phyloP scores from a whole-genome alignment of 78 protist species.

The Salpingoeca rosetta region DNA sequence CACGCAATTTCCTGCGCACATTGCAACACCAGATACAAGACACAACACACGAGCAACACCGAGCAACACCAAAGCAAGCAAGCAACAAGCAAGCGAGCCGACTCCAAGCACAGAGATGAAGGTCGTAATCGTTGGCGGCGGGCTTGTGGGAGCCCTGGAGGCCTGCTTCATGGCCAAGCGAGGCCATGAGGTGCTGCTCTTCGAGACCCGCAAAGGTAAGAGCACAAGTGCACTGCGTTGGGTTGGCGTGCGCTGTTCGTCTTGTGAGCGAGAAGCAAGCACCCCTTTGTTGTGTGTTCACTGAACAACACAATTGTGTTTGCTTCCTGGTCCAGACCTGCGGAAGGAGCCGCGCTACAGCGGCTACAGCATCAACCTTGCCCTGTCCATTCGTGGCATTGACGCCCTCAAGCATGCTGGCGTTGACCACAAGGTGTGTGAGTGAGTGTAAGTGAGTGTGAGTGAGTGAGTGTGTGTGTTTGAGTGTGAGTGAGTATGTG shows the following conservation, averaged over 20 bases:
- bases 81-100: too few species aligned
- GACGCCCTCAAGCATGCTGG: slow-evolving; percentile 30
- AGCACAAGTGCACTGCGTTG: background rate
- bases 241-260: background rate
- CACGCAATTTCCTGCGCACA: too few species aligned
- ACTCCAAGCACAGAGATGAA: background rate
- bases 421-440: slow-evolving; percentile 12
- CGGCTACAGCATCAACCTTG: slow-evolving; percentile 46
- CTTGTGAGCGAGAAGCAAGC: background rate
- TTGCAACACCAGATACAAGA: too few species aligned
- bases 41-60: too few species aligned
- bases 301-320: background rate
- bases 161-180: background rate
- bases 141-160: slow-evolving; percentile 13
- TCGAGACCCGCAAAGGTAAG: slow-evolving; percentile 1
- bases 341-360: background rate
- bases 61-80: too few species aligned
- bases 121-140: slow-evolving; percentile 14
- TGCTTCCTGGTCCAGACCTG: slow-evolving; percentile 5
- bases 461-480: background rate
- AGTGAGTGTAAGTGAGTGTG: background rate
- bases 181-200: slow-evolving; percentile 12
- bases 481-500: background rate
- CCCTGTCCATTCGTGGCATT: slow-evolving; percentile 27
- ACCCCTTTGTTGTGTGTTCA: background rate